Evolutionary conservation across 1,284 basidiomycete species (phyloP), one percentile per base, ranked within the genome.

Genomic region (Ustanciosporium gigantosporum): DNA sequence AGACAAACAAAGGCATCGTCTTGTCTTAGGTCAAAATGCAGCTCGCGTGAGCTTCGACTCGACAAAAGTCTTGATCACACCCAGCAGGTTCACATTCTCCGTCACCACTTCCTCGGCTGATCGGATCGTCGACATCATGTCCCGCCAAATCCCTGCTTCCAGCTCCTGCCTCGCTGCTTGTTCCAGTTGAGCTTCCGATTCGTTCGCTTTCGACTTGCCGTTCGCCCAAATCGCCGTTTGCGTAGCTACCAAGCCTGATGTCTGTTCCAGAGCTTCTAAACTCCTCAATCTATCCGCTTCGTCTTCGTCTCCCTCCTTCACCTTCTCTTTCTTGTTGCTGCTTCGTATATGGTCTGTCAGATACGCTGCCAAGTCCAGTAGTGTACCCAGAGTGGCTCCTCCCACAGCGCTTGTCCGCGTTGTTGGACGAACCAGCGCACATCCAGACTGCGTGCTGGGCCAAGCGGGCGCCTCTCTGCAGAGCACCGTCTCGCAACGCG

Each of bases 401-500:
- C 49, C 46, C 5, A 46, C 45, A 2, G 73, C 58, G 16, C 55
- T 48, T 2, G 65, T 72, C 23, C 72, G 58, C 3, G 73, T 56
- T 19, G 65, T 64, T 11, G 64, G 68, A 6, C 42, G 31, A 37
- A 44, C 32, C 32, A 66, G 35, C 15, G 57, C 58, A 25, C 41
- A 82, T 23, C 89, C 81, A 2, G 86, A 86, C 45, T 86, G 83
- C 16, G 84, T 81, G 13, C 84, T 61, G 5, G 85, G 84, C 86
- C 88, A 90, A 40, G 87, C 86, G 27, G 87, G 85, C 39, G 84
- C 81, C 20, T 86, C 84, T 31, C 82, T 82, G 37, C 84, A 78
- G 39, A 95, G 81, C 5, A 89, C 84, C 4, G 79, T 80, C 68
- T 89, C 88, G 0, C 86, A 86, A 17, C 83, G 82, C 59, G 87